phyloP scores from a whole-genome alignment of 2,329 filamentous ascomycete genomes.

The Pseudogymnoascus sp. region DNA sequence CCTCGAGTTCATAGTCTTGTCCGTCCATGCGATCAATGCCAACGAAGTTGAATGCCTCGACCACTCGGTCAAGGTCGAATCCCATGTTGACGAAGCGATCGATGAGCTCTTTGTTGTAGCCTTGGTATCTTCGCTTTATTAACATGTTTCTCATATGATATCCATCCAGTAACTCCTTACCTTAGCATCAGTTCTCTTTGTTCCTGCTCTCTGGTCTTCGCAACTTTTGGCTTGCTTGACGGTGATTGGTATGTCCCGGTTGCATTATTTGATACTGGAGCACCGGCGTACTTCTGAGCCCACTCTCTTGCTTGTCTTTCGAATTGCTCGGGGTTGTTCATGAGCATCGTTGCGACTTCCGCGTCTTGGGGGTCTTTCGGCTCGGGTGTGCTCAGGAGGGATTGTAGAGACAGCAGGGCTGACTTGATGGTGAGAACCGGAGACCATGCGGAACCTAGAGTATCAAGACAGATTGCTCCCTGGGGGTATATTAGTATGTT shows the following conservation, averaged over 20 bases:
- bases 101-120: conserved; percentile 77
- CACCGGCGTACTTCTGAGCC: conserved; percentile 76
- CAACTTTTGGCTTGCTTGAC: conserved; percentile 18
- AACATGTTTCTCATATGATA: conserved; percentile 9
- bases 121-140: conserved; percentile 59
- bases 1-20: conserved; percentile 76
- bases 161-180: conserved; percentile 15
- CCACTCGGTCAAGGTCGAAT: conserved; percentile 79
- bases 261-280: conserved; percentile 33
- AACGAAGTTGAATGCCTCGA: conserved; percentile 71
- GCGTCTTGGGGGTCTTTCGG: conserved; percentile 96
- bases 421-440: conserved; percentile 96
- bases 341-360: conserved; percentile 85
- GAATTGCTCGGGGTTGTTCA: conserved; percentile 70
- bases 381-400: conserved; percentile 85
- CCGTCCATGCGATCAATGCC: conserved; percentile 73
- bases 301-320: conserved; percentile 78
- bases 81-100: conserved; percentile 85
- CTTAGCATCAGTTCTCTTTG: conserved; percentile 17
- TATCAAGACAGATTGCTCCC: conserved; percentile 96
- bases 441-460: conserved; percentile 81
- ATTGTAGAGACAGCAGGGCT: conserved; percentile 84
- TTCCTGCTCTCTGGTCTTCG: conserved; percentile 22
- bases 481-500: conserved; percentile 32
- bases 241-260: conserved; percentile 26